These are phyloP conservation scores for Collybia nuda DNA, from an alignment of 768 basidiomycete genomes.

Conservation along the genomic window DNA sequence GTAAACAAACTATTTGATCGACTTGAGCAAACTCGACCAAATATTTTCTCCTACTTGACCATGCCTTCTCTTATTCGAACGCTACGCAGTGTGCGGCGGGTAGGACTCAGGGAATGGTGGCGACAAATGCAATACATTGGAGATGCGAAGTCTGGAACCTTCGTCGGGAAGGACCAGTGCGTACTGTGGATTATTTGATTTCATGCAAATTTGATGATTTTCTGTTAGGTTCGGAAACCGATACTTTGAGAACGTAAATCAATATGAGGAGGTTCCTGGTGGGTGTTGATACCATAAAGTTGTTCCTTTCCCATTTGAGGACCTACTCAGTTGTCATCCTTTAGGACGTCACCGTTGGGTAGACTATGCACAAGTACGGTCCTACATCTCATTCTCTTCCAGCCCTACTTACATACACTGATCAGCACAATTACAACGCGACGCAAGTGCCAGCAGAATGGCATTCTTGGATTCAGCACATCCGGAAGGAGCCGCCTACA, in stretches of 20 bases:
- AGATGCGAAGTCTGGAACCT: slow-evolving; percentile 85
- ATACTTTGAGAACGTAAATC: slow-evolving; percentile 91
- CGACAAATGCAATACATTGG: slow-evolving; percentile 91
- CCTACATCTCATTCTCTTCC: background rate
- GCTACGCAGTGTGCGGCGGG: slow-evolving; percentile 71
- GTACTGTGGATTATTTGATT: slow-evolving; percentile 28
- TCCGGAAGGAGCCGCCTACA: slow-evolving; percentile 78
- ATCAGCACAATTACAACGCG: slow-evolving; percentile 83
- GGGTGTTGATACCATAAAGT: slow-evolving; percentile 17
- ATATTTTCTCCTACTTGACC: slow-evolving; percentile 16
- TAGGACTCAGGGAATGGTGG: slow-evolving; percentile 87
- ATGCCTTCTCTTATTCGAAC: slow-evolving; percentile 80
- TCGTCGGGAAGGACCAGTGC: slow-evolving; percentile 80
- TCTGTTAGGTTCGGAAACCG: slow-evolving; percentile 83
- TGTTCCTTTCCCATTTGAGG: slow-evolving; percentile 1
- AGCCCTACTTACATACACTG: background rate
- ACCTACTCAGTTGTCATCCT: background rate
- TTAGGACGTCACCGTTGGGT: slow-evolving; percentile 96
- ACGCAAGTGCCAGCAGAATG: slow-evolving; percentile 94
- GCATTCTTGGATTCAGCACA: slow-evolving; percentile 95
- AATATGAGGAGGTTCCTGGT: slow-evolving; percentile 89
- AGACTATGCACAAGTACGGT: slow-evolving; percentile 80
- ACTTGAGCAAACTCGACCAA: slow-evolving; percentile 31
- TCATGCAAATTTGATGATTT: slow-evolving; percentile 1
- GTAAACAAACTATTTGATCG: background rate